Evolutionary conservation across 768 basidiomycete genomes (phyloP).

Genomic region (Lyophyllum atratum): DNA sequence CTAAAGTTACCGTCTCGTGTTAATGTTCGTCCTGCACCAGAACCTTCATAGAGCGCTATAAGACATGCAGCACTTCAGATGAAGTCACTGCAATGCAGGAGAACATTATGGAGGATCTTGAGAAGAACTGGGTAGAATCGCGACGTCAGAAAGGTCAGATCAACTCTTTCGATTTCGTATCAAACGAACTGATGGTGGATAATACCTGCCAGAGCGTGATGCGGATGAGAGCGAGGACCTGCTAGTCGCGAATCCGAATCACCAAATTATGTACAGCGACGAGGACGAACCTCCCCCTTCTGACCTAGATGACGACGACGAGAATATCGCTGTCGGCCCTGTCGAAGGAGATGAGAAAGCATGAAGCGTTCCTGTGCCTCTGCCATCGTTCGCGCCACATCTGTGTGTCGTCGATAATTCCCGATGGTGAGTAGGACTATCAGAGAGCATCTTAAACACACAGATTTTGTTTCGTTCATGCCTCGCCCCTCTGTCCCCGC

Average conservation of each 20-base stretch:
- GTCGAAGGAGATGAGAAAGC: neutral
- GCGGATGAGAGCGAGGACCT: conserved; percentile 53
- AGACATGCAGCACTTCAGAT: conserved; percentile 62
- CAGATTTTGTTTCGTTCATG: no score
- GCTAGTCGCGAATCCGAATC: conserved; percentile 72
- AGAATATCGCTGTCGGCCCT: neutral
- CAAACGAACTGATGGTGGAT: neutral
- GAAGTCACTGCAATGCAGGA: conserved; percentile 67
- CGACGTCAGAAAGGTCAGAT: conserved; percentile 49
- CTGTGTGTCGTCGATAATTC: no score
- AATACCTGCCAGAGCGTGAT: conserved; percentile 19
- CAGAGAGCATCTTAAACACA: no score
- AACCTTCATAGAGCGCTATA: conserved; percentile 72
- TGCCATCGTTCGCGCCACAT: neutral
- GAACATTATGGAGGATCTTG: conserved; percentile 67
- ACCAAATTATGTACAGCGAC: conserved; percentile 25
- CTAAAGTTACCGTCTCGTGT: neutral
- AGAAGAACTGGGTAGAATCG: conserved; percentile 59
- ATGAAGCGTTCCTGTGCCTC: neutral
- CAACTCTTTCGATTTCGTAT: neutral
- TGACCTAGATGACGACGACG: conserved; percentile 21
- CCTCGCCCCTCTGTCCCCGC: no score
- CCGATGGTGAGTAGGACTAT: no score
- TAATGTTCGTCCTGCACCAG: conserved; percentile 31
- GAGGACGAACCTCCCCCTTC: conserved; percentile 14